phyloP scores from a whole-genome alignment of 768 basidiomycete genomes.

The Filobasidium floriforme region DNA sequence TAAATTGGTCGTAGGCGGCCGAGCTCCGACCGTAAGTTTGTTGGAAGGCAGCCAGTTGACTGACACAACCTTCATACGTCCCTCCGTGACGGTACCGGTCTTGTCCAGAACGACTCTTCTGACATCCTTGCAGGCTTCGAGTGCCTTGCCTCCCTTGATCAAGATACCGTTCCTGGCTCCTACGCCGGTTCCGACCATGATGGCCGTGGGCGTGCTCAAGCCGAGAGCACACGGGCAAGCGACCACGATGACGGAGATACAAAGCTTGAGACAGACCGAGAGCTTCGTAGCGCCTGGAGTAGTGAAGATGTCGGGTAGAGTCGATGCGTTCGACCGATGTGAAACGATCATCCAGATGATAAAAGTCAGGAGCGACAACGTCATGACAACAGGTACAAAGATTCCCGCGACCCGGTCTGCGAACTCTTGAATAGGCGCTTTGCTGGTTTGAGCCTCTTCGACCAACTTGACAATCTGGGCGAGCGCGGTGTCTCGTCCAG shows the following conservation, averaged over 20 bases:
- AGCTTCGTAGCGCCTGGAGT: constrained; percentile 70
- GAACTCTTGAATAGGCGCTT: constrained; percentile 96
- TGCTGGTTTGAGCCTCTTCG: constrained; percentile 94
- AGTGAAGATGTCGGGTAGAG: constrained; percentile 76
- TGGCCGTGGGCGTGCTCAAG: constrained; percentile 90
- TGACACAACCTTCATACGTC: constrained; percentile 75
- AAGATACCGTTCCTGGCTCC: constrained; percentile 95
- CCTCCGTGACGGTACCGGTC: constrained; percentile 92
- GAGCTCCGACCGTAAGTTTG: background rate
- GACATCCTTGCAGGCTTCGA: constrained; percentile 81
- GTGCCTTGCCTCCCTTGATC: constrained; percentile 91
- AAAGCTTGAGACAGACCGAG: constrained; percentile 88
- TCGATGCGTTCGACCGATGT: constrained; percentile 50
- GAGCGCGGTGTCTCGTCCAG: constrained; percentile 91
- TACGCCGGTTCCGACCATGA: constrained; percentile 98
- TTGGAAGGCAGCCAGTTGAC: constrained; percentile 58
- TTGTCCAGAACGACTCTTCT: constrained; percentile 85
- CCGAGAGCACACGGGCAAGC: constrained; percentile 97
- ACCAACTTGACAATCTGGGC: constrained; percentile 94
- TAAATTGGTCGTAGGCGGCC: constrained; percentile 13
- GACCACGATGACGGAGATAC: constrained; percentile 95
- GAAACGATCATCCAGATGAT: constrained; percentile 72
- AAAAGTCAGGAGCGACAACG: constrained; percentile 74
- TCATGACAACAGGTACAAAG: constrained; percentile 87
- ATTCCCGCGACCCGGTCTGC: constrained; percentile 89